Base-by-base conservation (phyloP, 345 rosid genomes). In the Mallotus nudiflorus region DNA sequence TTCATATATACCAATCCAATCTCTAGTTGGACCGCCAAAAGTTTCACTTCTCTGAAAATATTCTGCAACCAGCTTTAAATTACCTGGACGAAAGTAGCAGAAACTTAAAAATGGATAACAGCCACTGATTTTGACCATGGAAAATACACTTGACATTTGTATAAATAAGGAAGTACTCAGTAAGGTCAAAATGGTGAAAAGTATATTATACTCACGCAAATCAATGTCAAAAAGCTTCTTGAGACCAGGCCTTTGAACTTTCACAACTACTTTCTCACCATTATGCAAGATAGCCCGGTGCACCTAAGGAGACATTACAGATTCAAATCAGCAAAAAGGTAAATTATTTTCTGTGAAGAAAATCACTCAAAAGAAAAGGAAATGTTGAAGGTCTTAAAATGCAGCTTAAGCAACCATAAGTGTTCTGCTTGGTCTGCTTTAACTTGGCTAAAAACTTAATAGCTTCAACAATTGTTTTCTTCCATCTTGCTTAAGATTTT, bases 231-330 rank as follows among this genome's bases (percentile, higher is more conserved):
- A 94, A 51, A 94, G 97, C 81, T 83, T 91, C 87, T 78, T 91
- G 51, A 90, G 91, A 59, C 97, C 98, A 29, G 97, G 98, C 75
- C 98, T 90, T 78, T 91, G 98, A 42, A 94, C 96, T 82, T 91
- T 94, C 71, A 91, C 83, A 15, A 90, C 95, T 57, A 91, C 97
- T 80, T 86, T 88, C 83, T 91, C 97, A 44, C 98, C 96, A 52
- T 87, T 88, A 67, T 91, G 96, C 79, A 94, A 85, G 68, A 88
- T 81, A 76, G 96, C 97, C 44, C 96, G 86, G 66, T 94, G 98
- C 67, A 94, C 98, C 98, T 94, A 74, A 50, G 73, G 65, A 66
- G 27, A 42, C 59, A 28, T 66, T 55, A 50, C 22, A 73, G 69
- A 54, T 72, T 78, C 73, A 66, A 77, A 81, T 77, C 70, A 59